A percentile compares a stretch with the other conserved stretches of the same genome.
phyloP scores from a whole-genome alignment of 2,329 filamentous ascomycete species.

The Claviceps spartinae region DNA sequence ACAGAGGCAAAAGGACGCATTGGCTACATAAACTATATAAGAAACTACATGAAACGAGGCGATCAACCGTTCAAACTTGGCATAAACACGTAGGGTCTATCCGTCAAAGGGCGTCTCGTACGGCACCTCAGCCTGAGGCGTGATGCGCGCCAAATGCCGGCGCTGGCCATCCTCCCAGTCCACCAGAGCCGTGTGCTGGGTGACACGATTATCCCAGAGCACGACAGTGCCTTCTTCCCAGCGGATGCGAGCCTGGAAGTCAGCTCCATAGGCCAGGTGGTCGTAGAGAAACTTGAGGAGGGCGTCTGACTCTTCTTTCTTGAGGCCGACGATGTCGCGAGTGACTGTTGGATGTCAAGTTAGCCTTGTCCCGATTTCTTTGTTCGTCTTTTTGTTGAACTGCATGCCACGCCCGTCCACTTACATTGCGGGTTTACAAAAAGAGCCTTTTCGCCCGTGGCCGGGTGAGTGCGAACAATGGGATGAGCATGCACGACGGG shows the following conservation, averaged over 20 bases:
- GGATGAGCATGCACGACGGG: conserved; percentile 65
- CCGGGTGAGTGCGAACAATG: conserved; percentile 67
- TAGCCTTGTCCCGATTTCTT: background rate
- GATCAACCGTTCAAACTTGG: background rate
- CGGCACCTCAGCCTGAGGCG: conserved; percentile 67
- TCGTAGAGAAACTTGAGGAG: conserved; percentile 58
- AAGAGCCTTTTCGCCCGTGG: conserved; percentile 71
- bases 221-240: conserved; percentile 74
- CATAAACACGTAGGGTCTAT: background rate
- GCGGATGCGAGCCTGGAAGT: conserved; percentile 58
- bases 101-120: conserved; percentile 48
- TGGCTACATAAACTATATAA: no score
- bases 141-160: conserved; percentile 68
- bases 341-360: conserved; percentile 42
- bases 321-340: conserved; percentile 65
- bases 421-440: conserved; percentile 74
- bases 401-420: conserved; percentile 13
- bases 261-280: conserved; percentile 41
- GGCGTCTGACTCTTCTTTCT: conserved; percentile 74
- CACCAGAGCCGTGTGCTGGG: conserved; percentile 63
- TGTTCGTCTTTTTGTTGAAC: background rate
- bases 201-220: conserved; percentile 76
- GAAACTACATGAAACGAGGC: no score
- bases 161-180: conserved; percentile 73
- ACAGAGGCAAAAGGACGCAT: no score